These are phyloP conservation scores for Mycena maculata DNA, from an alignment of 768 basidiomycete genomes.

Conservation along the genomic window DNA sequence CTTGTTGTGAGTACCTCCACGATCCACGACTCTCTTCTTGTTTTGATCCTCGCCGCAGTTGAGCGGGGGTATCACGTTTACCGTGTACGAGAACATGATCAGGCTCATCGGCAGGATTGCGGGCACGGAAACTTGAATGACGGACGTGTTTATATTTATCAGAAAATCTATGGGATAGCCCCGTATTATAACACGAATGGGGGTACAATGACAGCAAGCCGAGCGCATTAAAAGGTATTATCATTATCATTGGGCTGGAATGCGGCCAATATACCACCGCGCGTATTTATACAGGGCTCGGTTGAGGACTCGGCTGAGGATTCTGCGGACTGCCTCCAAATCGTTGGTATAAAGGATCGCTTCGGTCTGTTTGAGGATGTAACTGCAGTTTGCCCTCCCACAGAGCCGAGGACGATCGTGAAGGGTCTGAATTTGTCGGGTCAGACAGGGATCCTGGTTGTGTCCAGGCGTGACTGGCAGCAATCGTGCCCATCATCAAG, in stretches of 20 bases:
- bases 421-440: constrained; percentile 81
- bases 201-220: constrained; percentile 8
- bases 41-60: constrained; percentile 59
- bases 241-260: not conserved
- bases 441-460: constrained; percentile 72
- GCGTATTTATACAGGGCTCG: constrained; percentile 30
- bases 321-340: constrained; percentile 43
- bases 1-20: constrained; percentile 71
- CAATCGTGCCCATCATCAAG: constrained; percentile 78
- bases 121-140: not conserved
- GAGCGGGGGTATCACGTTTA: constrained; percentile 94
- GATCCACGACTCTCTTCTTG: not conserved
- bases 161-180: constrained; percentile 6
- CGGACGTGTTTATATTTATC: not conserved
- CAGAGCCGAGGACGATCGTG: constrained; percentile 82
- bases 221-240: not conserved
- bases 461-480: constrained; percentile 71
- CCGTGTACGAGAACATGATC: constrained; percentile 89
- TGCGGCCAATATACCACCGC: constrained; percentile 15
- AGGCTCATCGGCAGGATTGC: constrained; percentile 32
- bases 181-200: constrained; percentile 15
- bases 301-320: not conserved
- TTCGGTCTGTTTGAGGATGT: constrained; percentile 83
- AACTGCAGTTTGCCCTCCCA: constrained; percentile 90
- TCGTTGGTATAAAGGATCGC: constrained; percentile 64